Evolutionary conservation across 2,329 filamentous ascomycete species (phyloP).

Genomic region (Monosporascus sp.): DNA sequence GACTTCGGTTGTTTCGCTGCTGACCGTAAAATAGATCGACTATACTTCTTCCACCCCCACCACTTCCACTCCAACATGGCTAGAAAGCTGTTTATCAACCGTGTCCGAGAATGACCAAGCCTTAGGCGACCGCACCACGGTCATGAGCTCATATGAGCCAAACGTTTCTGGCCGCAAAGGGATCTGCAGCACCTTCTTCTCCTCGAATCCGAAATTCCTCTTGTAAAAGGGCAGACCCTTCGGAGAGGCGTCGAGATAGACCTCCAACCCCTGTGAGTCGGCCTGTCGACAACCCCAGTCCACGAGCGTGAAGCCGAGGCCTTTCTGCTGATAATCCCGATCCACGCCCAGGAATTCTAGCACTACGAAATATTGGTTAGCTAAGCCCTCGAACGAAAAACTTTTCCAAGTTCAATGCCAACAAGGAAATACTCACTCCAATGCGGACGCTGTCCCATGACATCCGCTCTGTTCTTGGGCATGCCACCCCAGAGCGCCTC

Average conservation of each 20-base stretch:
- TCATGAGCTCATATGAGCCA: neutral
- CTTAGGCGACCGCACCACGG: neutral
- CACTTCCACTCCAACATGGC: neutral
- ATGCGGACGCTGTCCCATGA: constrained; percentile 9
- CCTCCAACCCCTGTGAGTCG: constrained; percentile 1
- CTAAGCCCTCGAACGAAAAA: neutral
- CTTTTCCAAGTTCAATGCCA: neutral
- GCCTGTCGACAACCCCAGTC: constrained; percentile 8
- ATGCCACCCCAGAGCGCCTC: constrained; percentile 9
- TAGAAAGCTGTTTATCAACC: neutral
- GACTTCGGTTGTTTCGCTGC: no score
- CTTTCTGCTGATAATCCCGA: constrained; percentile 6
- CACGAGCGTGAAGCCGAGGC: constrained; percentile 2
- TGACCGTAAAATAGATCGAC: neutral
- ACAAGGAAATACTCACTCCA: constrained; percentile 7
- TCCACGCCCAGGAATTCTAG: constrained; percentile 7
- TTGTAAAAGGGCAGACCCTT: constrained; percentile 8
- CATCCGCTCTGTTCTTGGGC: constrained; percentile 1
- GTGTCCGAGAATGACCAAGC: neutral
- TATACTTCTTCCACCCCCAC: neutral
- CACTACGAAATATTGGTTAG: constrained; percentile 1
- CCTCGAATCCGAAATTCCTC: constrained; percentile 6
- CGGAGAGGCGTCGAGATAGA: constrained; percentile 8
- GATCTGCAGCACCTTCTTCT: neutral
- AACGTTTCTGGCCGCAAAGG: neutral